These are phyloP conservation scores for Marasmius oreades DNA, from an alignment of 1,284 basidiomycete genomes.

Conservation along the genomic window DNA sequence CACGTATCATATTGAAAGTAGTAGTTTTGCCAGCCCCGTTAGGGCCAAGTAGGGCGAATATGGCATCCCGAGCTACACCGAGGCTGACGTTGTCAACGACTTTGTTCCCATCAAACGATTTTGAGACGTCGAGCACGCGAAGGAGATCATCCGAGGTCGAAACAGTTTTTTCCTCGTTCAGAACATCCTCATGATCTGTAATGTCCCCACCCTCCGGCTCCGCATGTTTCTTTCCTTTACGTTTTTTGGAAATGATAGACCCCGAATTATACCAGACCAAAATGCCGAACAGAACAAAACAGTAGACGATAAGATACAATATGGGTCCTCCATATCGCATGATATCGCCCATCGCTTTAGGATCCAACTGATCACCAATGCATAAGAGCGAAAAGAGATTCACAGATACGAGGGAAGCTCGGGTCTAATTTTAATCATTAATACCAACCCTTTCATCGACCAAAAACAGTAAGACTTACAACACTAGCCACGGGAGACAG, in stretches of 20 bases:
- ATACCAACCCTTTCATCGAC: background rate
- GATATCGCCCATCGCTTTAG: conserved; percentile 49
- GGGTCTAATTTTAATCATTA: conserved; percentile 33
- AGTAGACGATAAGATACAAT: conserved; percentile 63
- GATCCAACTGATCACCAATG: conserved; percentile 48
- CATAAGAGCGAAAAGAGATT: conserved; percentile 79
- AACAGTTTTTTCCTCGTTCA: conserved; percentile 49
- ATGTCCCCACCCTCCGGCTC: background rate
- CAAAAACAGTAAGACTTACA: conserved; percentile 37
- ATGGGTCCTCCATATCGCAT: conserved; percentile 73
- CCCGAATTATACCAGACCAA: conserved; percentile 65
- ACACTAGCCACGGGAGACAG: conserved; percentile 68
- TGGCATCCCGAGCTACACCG: conserved; percentile 58
- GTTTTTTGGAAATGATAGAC: conserved; percentile 35
- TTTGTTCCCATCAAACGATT: conserved; percentile 53
- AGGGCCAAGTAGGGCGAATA: conserved; percentile 75
- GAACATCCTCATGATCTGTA: conserved; percentile 41
- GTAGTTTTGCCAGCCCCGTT: conserved; percentile 84
- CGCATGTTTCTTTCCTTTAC: conserved; percentile 14
- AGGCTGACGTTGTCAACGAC: conserved; percentile 76
- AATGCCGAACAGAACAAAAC: conserved; percentile 48
- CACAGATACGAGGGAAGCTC: conserved; percentile 68
- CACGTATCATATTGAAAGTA: conserved; percentile 72
- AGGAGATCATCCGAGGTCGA: conserved; percentile 51
- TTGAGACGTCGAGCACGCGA: conserved; percentile 64